Evolutionary conservation across 1,284 basidiomycete genomes (phyloP).

Genomic region (Cutaneotrichosporon cutaneum): DNA sequence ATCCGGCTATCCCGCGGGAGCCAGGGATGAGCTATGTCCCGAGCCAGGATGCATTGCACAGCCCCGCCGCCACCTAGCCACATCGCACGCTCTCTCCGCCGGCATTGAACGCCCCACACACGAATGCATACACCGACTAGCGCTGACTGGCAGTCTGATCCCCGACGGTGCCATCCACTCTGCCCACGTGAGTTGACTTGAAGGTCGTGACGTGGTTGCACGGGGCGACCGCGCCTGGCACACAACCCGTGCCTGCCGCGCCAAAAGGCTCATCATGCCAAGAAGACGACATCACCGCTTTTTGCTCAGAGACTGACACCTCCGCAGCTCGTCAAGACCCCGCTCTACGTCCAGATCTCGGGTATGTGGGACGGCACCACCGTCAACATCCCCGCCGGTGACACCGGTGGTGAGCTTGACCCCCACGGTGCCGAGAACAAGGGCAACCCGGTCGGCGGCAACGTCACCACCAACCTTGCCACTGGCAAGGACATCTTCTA

Average conservation of each 20-base stretch:
- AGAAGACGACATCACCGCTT: not conserved
- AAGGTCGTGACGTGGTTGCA: constrained; percentile 6
- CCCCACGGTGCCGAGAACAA: constrained; percentile 53
- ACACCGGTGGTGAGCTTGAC: constrained; percentile 56
- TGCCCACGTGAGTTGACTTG: constrained; percentile 38
- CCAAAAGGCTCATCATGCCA: not conserved
- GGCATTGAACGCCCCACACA: not conserved
- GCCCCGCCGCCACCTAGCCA: not conserved
- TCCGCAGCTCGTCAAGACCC: constrained; percentile 23
- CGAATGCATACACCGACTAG: not conserved
- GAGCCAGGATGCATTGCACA: not conserved
- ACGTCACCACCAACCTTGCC: constrained; percentile 56
- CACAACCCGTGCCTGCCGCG: constrained; percentile 3
- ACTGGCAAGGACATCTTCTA: constrained; percentile 56
- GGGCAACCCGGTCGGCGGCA: constrained; percentile 58
- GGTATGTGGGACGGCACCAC: constrained; percentile 54
- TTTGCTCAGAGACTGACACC: not conserved
- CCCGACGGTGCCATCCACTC: constrained; percentile 49
- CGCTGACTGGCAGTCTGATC: constrained; percentile 37
- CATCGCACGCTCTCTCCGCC: not conserved
- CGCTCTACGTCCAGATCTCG: constrained; percentile 55
- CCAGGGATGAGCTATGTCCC: too few species aligned
- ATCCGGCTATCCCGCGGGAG: too few species aligned
- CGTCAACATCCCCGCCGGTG: constrained; percentile 54
- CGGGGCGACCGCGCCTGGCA: not conserved